A percentile compares a stretch with the other conserved stretches of the same genome.
Evolutionary conservation across 495 filamentous ascomycete species (phyloP).

Genomic region (Chaetomium fimeti): DNA sequence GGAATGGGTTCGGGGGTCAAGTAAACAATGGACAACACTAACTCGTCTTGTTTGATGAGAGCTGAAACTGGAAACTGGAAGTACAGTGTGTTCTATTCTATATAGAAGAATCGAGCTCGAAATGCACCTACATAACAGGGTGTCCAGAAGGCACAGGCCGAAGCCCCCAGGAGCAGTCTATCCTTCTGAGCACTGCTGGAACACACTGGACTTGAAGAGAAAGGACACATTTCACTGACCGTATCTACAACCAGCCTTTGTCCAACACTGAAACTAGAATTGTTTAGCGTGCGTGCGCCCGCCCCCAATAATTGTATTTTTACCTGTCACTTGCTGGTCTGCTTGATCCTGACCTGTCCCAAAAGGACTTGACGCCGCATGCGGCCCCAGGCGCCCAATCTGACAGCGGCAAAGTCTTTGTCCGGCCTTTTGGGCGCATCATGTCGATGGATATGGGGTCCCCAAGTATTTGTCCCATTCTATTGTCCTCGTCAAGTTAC

Average conservation of each 20-base stretch:
- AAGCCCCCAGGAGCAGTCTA: not conserved
- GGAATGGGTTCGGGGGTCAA: not conserved
- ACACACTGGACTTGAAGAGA: not conserved
- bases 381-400: constrained; percentile 3
- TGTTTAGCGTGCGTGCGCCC: not conserved
- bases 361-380: constrained; percentile 6
- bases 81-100: not conserved
- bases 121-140: not conserved
- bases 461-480: not conserved
- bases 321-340: not conserved
- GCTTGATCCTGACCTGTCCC: constrained; percentile 3
- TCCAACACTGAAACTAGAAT: not conserved
- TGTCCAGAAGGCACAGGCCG: not conserved
- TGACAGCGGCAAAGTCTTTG: not conserved
- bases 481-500: too few relatives aligned
- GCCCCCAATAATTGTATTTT: not conserved
- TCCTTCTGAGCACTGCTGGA: not conserved
- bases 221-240: constrained; percentile 17
- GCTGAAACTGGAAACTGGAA: not conserved
- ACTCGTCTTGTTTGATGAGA: not conserved
- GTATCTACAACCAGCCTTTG: not conserved
- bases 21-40: not conserved
- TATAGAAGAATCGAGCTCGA: not conserved
- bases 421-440: not conserved
- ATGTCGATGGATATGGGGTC: not conserved